Conservation (phyloP, 75 land plant genomes). For the Sequoiadendron giganteum region DNA sequence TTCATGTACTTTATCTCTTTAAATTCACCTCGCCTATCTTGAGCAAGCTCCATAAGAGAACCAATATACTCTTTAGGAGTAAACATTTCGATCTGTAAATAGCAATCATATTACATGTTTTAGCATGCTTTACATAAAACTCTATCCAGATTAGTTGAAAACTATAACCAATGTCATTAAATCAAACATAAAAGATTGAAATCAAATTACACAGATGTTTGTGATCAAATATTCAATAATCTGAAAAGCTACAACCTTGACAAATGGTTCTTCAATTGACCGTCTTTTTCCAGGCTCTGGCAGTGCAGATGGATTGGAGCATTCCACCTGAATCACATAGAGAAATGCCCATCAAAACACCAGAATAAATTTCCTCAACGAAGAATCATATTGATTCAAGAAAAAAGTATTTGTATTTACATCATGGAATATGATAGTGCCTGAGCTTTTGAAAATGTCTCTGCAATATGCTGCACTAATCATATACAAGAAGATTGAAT, state of each 20-base stretch:
- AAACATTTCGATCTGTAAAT: conserved; percentile 78
- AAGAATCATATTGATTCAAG: background rate
- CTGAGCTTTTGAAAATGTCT: background rate
- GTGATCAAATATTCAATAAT: background rate
- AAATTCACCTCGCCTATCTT: conserved; percentile 92
- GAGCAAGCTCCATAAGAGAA: conserved; percentile 91
- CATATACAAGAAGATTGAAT: background rate
- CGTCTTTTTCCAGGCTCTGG: conserved; percentile 83
- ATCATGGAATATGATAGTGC: background rate
- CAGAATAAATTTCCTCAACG: background rate
- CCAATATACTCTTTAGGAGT: conserved; percentile 98
- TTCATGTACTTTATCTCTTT: conserved; percentile 91
- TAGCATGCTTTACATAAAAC: background rate
- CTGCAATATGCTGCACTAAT: background rate
- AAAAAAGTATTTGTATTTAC: background rate
- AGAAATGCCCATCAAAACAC: background rate
- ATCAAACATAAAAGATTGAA: background rate
- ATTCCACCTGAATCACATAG: conserved; percentile 62
- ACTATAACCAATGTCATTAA: background rate
- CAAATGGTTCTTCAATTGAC: conserved; percentile 88
- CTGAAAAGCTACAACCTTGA: conserved; percentile 49
- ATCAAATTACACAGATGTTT: conserved; percentile 1
- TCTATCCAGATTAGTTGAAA: background rate
- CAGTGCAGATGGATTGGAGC: conserved; percentile 91
- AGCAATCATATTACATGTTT: background rate